Percentiles rank a stretch among this genome's conserved stretches.
Conservation (phyloP, 345 rosid species). For the Pelargonium nanum region DNA sequence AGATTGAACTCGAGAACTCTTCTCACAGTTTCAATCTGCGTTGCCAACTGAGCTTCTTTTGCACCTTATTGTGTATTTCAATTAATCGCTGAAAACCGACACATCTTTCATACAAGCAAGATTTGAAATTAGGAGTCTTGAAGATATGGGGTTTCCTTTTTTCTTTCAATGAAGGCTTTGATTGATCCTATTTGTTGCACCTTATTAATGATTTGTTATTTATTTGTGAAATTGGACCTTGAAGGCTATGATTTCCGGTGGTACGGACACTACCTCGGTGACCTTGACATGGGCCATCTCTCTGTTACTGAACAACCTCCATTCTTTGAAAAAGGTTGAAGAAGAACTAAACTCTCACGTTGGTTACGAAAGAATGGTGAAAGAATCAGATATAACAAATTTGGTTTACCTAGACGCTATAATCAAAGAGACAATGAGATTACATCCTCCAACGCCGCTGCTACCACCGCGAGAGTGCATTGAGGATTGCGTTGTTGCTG, state of each 20-base stretch:
- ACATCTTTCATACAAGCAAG: no score
- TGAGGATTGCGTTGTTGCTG: conserved; percentile 19
- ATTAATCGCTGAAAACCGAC: no score
- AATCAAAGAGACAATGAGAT: conserved; percentile 28
- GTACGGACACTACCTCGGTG: conserved; percentile 3
- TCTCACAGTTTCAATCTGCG: no score
- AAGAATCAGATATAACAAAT: conserved; percentile 18
- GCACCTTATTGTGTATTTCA: no score
- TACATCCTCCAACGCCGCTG: conserved; percentile 26
- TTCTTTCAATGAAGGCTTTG: no score
- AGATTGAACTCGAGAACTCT: no score
- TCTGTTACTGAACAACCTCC: conserved; percentile 10
- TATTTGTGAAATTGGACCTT: neutral
- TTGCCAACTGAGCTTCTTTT: no score
- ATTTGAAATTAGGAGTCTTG: no score
- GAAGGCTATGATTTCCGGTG: conserved; percentile 9
- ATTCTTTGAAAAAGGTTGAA: conserved; percentile 6
- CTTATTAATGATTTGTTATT: neutral
- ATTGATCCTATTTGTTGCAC: neutral
- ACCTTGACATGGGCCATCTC: conserved; percentile 16
- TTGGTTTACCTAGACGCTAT: conserved; percentile 28
- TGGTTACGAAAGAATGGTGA: conserved; percentile 10
- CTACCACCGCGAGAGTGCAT: conserved; percentile 17
- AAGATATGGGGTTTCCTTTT: no score
- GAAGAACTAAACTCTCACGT: conserved; percentile 7